phyloP scores from a whole-genome alignment of 768 basidiomycete genomes.

The Baorangia bicolor region DNA sequence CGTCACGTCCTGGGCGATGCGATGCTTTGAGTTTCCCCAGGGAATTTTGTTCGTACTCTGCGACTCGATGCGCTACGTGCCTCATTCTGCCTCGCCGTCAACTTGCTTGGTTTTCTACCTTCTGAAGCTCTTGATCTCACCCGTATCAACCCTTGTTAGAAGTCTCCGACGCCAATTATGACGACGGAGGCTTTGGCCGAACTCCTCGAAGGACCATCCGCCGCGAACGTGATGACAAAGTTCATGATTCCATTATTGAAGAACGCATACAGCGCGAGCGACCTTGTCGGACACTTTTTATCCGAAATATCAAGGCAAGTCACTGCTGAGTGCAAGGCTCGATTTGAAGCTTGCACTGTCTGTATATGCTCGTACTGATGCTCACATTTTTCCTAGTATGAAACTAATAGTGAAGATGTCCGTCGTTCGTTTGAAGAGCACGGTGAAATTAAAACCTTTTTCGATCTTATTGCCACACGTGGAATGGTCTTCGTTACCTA shows the following conservation, averaged over 20 bases:
- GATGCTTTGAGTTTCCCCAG: conserved; percentile 27
- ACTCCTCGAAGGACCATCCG: conserved; percentile 49
- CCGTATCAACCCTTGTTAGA: conserved; percentile 51
- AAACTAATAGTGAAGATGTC: conserved; percentile 84
- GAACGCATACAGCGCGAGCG: conserved; percentile 92
- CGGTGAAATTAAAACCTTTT: conserved; percentile 96
- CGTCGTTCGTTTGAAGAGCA: conserved; percentile 86
- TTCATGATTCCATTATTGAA: conserved; percentile 90
- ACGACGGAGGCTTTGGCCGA: conserved; percentile 50
- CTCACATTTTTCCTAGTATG: conserved; percentile 56
- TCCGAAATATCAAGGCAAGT: conserved; percentile 97
- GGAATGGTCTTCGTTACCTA: conserved; percentile 99
- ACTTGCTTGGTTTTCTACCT: conserved; percentile 39
- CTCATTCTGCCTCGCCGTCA: conserved; percentile 42
- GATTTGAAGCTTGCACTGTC: conserved; percentile 7
- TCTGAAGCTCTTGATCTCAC: conserved; percentile 50
- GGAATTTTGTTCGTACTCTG: conserved; percentile 22
- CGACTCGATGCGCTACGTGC: conserved; percentile 46
- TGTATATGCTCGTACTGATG: conserved; percentile 11
- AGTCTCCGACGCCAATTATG: conserved; percentile 56
- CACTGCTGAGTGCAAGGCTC: conserved; percentile 14
- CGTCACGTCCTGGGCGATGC: conserved; percentile 17
- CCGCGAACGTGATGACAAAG: conserved; percentile 84
- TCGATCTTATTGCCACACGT: conserved; percentile 89
- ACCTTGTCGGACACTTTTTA: conserved; percentile 94